Evolutionary conservation across 1,284 basidiomycete genomes (phyloP).

Genomic region (Lentinula novae-zelandiae): DNA sequence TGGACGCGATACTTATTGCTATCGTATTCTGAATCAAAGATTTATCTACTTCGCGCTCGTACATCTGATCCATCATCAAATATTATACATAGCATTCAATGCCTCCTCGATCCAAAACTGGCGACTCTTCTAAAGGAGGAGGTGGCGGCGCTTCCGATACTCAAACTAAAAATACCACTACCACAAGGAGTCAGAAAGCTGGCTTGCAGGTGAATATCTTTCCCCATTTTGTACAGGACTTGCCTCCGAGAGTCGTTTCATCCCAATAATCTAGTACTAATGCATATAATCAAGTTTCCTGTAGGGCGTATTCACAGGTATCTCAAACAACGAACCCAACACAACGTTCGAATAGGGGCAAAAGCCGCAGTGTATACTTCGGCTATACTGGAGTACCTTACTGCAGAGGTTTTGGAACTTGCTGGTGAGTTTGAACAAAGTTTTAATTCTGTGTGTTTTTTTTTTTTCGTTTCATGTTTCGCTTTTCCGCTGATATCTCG

Average conservation of each 20-base stretch:
- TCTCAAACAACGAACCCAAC: slow-evolving; percentile 89
- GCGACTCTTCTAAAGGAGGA: slow-evolving; percentile 39
- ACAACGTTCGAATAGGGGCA: slow-evolving; percentile 90
- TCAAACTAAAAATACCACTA: slow-evolving; percentile 27
- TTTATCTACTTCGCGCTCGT: not conserved
- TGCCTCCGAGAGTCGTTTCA: too few relatives aligned
- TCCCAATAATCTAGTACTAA: not conserved
- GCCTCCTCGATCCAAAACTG: slow-evolving; percentile 38
- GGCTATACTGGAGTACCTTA: slow-evolving; percentile 88
- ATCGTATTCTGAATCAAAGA: not conserved
- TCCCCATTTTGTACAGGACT: too few relatives aligned
- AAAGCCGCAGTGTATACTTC: slow-evolving; percentile 93
- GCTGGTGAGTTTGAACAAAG: slow-evolving; percentile 54
- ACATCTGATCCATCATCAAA: not conserved
- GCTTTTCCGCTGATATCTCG: not conserved
- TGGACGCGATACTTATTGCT: not conserved
- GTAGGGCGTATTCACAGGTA: slow-evolving; percentile 95
- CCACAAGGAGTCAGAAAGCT: slow-evolving; percentile 78
- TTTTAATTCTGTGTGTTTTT: too few relatives aligned
- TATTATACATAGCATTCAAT: slow-evolving; percentile 17
- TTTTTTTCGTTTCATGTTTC: too few relatives aligned
- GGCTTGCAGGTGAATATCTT: slow-evolving; percentile 65
- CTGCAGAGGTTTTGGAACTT: slow-evolving; percentile 87
- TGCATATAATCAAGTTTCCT: slow-evolving; percentile 61
- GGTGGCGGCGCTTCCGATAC: slow-evolving; percentile 19